Conservation (phyloP, 1,284 basidiomycete genomes). For the Rhodotorula sp. region DNA sequence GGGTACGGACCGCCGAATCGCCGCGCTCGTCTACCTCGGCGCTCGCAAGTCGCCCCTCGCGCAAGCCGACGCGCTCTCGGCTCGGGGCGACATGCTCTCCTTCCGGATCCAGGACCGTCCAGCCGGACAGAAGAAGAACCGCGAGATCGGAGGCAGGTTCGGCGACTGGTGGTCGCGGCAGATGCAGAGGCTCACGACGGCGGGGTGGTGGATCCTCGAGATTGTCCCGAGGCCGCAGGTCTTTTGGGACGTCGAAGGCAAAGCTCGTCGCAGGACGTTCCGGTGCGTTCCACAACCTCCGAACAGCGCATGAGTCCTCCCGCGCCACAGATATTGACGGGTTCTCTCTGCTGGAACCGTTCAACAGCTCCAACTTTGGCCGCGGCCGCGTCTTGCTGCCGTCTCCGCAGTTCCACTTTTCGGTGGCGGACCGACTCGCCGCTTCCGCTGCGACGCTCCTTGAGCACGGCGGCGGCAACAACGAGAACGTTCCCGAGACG, state of each 20-base stretch:
- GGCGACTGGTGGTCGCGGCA: constrained; percentile 2
- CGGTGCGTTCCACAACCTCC: neutral
- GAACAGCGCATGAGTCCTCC: no score
- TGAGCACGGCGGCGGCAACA: constrained; percentile 15
- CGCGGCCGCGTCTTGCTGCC: constrained; percentile 21
- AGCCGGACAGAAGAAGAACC: neutral
- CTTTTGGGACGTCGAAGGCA: constrained; percentile 22
- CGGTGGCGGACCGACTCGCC: constrained; percentile 17
- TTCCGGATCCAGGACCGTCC: constrained; percentile 12
- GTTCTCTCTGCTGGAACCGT: no score
- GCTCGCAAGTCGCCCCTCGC: neutral
- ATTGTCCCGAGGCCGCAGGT: constrained; percentile 20
- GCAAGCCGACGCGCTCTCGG: constrained; percentile 19
- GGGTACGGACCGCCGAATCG: neutral
- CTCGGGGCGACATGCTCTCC: constrained; percentile 19
- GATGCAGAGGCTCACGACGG: neutral
- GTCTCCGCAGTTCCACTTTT: constrained; percentile 21
- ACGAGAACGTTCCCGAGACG: constrained; percentile 23
- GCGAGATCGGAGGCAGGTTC: neutral
- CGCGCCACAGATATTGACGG: no score
- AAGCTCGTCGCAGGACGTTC: neutral
- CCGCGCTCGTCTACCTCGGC: constrained; percentile 17
- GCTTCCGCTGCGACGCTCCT: constrained; percentile 1
- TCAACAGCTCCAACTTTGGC: constrained; percentile 21
- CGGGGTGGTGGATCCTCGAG: constrained; percentile 28